Evolutionary conservation across 2,329 filamentous ascomycete genomes (phyloP).

Genomic region (Blastomyces gilchristii): DNA sequence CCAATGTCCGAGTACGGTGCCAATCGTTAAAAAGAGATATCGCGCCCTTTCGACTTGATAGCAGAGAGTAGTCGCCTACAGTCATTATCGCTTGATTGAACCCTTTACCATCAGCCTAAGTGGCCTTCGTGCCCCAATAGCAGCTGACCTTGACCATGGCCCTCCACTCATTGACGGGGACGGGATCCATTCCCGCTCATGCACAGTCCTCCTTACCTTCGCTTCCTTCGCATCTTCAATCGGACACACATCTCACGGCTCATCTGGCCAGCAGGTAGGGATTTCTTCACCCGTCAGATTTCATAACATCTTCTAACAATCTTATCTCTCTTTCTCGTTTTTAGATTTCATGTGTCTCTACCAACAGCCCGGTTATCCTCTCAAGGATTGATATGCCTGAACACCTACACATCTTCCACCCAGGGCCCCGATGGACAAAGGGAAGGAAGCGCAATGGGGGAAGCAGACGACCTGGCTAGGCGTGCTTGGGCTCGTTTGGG

Average conservation of each 20-base stretch:
- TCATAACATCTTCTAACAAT: not conserved
- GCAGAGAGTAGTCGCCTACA: not conserved
- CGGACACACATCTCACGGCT: slow-evolving; percentile 42
- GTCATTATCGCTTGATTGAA: slow-evolving; percentile 1
- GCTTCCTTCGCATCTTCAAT: slow-evolving; percentile 59
- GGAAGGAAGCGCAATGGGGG: slow-evolving; percentile 83
- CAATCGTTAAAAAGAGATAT: not conserved
- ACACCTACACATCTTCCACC: slow-evolving; percentile 84
- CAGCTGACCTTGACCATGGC: slow-evolving; percentile 27
- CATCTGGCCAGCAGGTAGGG: slow-evolving; percentile 42
- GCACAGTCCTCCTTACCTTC: slow-evolving; percentile 74
- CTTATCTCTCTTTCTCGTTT: slow-evolving; percentile 41
- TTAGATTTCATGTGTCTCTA: slow-evolving; percentile 81
- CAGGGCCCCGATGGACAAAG: slow-evolving; percentile 84
- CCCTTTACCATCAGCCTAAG: not conserved
- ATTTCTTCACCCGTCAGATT: not conserved
- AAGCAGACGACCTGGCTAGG: slow-evolving; percentile 82
- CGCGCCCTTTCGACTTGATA: not conserved
- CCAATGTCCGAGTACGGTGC: not conserved
- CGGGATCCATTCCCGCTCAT: slow-evolving; percentile 49
- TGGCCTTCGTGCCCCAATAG: not conserved
- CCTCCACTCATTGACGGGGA: slow-evolving; percentile 31
- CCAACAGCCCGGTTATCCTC: slow-evolving; percentile 84
- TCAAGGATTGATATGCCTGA: slow-evolving; percentile 81
- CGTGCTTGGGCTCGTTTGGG: slow-evolving; percentile 78